Evolutionary conservation across 2,329 filamentous ascomycete species (phyloP), one percentile per base, ranked within the genome.

Genomic region (Apiospora aurea): DNA sequence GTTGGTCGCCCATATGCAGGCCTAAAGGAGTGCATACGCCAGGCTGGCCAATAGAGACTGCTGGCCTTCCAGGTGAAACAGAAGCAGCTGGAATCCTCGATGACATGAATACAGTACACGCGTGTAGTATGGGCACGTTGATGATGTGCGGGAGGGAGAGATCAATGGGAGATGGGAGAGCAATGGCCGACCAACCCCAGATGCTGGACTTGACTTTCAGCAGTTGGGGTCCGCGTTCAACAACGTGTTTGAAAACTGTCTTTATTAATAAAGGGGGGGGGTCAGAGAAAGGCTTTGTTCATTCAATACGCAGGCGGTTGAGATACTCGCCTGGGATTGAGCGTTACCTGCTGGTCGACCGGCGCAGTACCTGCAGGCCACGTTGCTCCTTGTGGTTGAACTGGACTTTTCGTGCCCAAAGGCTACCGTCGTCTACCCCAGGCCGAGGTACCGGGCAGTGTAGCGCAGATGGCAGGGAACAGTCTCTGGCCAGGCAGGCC

Each of bases 21-120:
- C 70, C 61, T 47, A 72, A 64, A 70, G n/a, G 44, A 66, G 38
- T 43, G 64, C 34, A 51, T 46, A 41, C 61, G 81, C 82, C 80
- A 82, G 81, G 81, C 74, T 73, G 67, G 61, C 74, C 66, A 82
- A 81, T 81, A 75, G 73, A 69, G 64, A 70, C 49, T 51, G 38
- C 41, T 53, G 72, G 72, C 69, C 46, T 73, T 72, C 64, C 67
- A 78, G 76, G 77, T 82, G 81, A 83, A 83, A 83, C 81, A 74
- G 81, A 83, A 82, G 76, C 75, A 76, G 79, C 79, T 81, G 76
- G 80, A 81, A 80, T 70, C 74, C 69, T 77, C 75, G 73, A 74
- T 71, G 73, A 72, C 26, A 29, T 57, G 68, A 57, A 41, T 51
- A 69, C 34, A 53, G 38, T 64, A 64, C 29, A 21, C 8, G 18